Base-by-base conservation (phyloP, 768 basidiomycete genomes). In the Phanerochaete sordida region DNA sequence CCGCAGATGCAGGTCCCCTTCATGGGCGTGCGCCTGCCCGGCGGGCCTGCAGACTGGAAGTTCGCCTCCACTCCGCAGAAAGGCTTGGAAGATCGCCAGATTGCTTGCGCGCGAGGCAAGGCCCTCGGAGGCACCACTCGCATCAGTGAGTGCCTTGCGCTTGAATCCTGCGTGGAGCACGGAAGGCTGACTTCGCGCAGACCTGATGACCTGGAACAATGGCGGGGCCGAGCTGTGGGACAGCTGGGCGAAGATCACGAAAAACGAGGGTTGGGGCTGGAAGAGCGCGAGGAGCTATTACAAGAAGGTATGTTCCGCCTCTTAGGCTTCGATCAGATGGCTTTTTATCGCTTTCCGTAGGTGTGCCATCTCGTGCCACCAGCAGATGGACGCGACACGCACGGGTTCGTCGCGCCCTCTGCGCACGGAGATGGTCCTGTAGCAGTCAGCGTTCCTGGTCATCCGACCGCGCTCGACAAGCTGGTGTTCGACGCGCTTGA, bases 261-360 rank as follows among this genome's bases (percentile, higher is more conserved):
- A 64, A 4, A 70, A 73, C 28, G 2, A 26, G 1, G 72, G 72
- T 3, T 74, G 72, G 72, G 64, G 64, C 1, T 72, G 69, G 70
- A 55, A 60, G 13, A 39, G 48, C 13, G 52, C 71, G 1, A 24
- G 47, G 33, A 60, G 58, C 0, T 72, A 65, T 46, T 65, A 66
- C 58, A 52, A 52, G 39, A 68, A 66, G 65, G 71, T 67, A 13
- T 7, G 62, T 48, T 37, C 26, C 27, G 43, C 24, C n/a, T 27
- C 28, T 56, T 43, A 28, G 23, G 28, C 28, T 23, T 26, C 48
- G 26, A 44, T 23, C 4, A 7, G 6, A 33, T 6, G 4, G 3
- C 28, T 9, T 33, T 7, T 3, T 31, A 23, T 16, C 33, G 13
- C 3, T 44, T 24, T 9, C 3, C n/a, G 9, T 45, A 68, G 67